A percentile compares a stretch with the other conserved stretches of the same genome.
Evolutionary conservation across 163 green algal species (phyloP).

Genomic region (Coccomyxa subellipsoidea): DNA sequence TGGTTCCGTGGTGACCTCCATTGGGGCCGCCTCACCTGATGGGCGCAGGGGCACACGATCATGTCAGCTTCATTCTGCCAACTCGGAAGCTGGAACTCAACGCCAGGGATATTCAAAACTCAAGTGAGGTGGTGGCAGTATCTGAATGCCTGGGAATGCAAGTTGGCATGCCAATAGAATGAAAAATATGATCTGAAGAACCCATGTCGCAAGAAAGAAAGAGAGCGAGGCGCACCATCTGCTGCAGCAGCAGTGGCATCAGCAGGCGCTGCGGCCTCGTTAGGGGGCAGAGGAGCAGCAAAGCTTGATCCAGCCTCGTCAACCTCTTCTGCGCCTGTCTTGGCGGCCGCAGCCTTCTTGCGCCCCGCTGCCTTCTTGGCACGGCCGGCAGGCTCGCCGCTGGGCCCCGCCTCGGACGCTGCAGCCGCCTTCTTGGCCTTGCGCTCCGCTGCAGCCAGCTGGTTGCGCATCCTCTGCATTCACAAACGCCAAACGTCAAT

Average conservation of each 20-base stretch:
- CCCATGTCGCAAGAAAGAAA: too few species aligned
- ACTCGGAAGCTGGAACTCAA: too few species aligned
- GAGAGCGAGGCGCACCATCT: too few species aligned
- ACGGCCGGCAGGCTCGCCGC: background rate
- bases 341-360: background rate
- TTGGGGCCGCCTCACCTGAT: background rate
- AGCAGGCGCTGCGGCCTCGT: too few species aligned
- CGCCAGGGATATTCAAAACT: too few species aligned
- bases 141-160: too few species aligned
- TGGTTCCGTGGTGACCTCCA: background rate
- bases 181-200: too few species aligned
- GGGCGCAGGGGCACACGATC: too few species aligned
- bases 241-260: too few species aligned
- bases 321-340: background rate
- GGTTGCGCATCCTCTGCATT: conserved; percentile 25
- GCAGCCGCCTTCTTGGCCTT: conserved; percentile 25
- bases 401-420: background rate
- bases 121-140: too few species aligned
- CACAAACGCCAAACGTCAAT: background rate
- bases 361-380: background rate
- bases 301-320: background rate
- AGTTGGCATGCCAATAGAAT: too few species aligned
- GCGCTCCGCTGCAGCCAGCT: conserved; percentile 18
- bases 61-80: too few species aligned
- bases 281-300: background rate